Evolutionary conservation across 768 basidiomycete species (phyloP).

Genomic region (Russula abietina): DNA sequence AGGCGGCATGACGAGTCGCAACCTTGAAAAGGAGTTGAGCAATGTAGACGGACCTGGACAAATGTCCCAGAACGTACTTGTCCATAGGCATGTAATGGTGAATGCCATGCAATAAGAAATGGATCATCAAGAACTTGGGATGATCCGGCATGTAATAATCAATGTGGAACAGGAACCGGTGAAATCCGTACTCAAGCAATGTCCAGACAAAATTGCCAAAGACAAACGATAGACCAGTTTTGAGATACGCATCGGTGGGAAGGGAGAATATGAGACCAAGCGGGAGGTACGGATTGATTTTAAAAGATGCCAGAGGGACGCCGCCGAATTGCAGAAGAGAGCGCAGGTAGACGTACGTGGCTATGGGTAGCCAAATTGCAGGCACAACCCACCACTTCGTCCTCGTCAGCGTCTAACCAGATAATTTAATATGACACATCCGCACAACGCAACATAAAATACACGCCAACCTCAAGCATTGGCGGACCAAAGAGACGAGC

Average conservation of each 20-base stretch:
- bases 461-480: conserved; percentile 62
- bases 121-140: conserved; percentile 71
- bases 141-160: conserved; percentile 82
- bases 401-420: conserved; percentile 60
- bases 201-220: conserved; percentile 92
- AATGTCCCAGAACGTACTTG: conserved; percentile 41
- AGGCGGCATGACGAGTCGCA: conserved; percentile 98
- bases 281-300: conserved; percentile 50
- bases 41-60: conserved; percentile 11
- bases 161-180: conserved; percentile 96
- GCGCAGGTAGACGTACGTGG: conserved; percentile 69
- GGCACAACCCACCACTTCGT: conserved; percentile 96
- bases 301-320: conserved; percentile 59
- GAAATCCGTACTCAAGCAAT: conserved; percentile 83
- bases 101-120: conserved; percentile 91
- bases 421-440: neutral
- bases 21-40: conserved; percentile 34
- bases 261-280: conserved; percentile 43
- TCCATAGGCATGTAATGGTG: conserved; percentile 99
- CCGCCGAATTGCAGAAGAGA: conserved; percentile 72
- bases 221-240: conserved; percentile 65
- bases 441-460: conserved; percentile 2
- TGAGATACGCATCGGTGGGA: conserved; percentile 45
- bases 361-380: conserved; percentile 84
- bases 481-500: conserved; percentile 83